Base-by-base conservation (phyloP, 352 stramenopile species). In the Globisporangium apiculatum region DNA sequence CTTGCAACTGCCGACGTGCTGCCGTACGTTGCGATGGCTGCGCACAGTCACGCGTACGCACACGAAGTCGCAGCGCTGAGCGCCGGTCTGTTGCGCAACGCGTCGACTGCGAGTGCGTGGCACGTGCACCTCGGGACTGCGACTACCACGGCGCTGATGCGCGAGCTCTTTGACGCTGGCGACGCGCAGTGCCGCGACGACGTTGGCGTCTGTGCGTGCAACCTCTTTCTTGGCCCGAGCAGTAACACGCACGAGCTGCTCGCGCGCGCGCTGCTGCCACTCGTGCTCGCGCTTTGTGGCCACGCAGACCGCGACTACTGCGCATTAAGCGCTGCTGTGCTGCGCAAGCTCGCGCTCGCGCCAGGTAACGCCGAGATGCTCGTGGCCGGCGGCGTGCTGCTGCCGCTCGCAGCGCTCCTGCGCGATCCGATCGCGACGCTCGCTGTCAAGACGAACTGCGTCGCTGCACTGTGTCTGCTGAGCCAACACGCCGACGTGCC, bases 291-390 rank as follows among this genome's bases (percentile, higher is more conserved):
- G 58, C 62, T 91, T 4, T 85, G 66, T 38, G 57, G 58, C n/a
- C 52, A 68, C 14, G 46, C 49, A 17, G 48, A 48, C 36, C 11
- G 57, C 3, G 70, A 67, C 60, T 77, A 68, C 10, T 73, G 73
- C 10, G 58, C 62, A 0, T 64, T 91, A 18, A 76, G 69, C 43
- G 87, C 79, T 8, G 75, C 78, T 3, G 79, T 86, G 9, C 56
- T 91, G 11, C 71, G 81, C 12, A 91, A 88, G 56, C 53, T 91
- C 36, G 73, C 79, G 1, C 75, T 87, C 17, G 77, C 79, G 12
- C 81, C 81, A 11, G 79, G 81, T n/a, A 91, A 91, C 60, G 71
- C 62, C n/a, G 51, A 85, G 43, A 53, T 70, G 4, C 75, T 91
- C 18, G 59, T 89, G 7, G 76, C 83, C 49, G 74, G 76, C 45